Base-by-base conservation (phyloP, 2,329 filamentous ascomycete species). In the Rutstroemia sydowiana region DNA sequence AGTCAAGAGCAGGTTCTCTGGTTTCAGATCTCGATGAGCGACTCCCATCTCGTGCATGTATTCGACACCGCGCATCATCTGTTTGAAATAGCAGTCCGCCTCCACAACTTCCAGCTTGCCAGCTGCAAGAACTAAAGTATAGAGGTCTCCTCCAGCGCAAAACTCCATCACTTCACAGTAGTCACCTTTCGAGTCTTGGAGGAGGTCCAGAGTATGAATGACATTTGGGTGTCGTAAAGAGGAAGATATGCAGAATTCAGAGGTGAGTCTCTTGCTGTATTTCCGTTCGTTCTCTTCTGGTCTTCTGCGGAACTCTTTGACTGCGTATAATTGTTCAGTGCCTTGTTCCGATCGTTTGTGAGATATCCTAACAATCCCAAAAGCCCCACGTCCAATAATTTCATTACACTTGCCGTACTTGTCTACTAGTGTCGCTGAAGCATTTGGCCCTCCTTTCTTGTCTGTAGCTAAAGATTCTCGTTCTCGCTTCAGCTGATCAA, bases 91-190 rank as follows among this genome's bases (percentile, higher is more conserved):
- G 71, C 93, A 98, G 68, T 98, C 93, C 55, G 93, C 92, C 70
- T 98, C 93, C 55, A 82, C 76, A 28, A 95, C 88, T 68, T 93
- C 91, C 18, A 98, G 82, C 70, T 95, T 95, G 54, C 88, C 88
- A 34, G 90, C 89, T 6, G 93, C 84, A 28, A 97, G 81, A 18
- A 98, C 87, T 5, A 98, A 78, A 0, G 90, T 96, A 70, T 97
- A 97, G 21, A 98, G 76, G 67, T 98, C 93, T 54, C 93, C 93
- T 55, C 93, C 93, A 34, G 92, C 91, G 68, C 93, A 98, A 67
- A 93, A 98, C 71, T 98, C 93, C 93, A 98, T 98, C 48, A 98
- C 93, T 69, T 98, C 93, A 70, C 93, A 98, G 70, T 93, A 97
- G 66, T 95, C 90, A 55, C 93, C 93, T 72, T 97, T 97, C 62